A percentile compares a stretch with the other conserved stretches of the same genome.
Conservation (phyloP, 1,284 basidiomycete genomes). For the Golubevia pallescens region DNA sequence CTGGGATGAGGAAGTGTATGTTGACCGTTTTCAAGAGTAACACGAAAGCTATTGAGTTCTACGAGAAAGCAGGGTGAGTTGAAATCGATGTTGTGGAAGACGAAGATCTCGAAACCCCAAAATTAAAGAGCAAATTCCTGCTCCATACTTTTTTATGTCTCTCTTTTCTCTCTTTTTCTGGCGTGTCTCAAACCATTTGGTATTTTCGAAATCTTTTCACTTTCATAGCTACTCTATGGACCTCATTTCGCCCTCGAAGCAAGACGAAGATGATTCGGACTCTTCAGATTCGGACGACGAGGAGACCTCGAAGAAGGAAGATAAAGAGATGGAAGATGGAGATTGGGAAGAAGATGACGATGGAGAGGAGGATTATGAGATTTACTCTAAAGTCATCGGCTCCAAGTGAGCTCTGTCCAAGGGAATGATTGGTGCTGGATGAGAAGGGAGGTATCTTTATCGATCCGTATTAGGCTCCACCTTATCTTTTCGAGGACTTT, state of each 20-base stretch:
- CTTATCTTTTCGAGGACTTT: too few species aligned
- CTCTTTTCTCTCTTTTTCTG: background rate
- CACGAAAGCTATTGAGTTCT: constrained; percentile 1
- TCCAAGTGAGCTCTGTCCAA: too few species aligned
- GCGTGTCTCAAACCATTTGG: background rate
- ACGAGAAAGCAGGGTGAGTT: constrained; percentile 4
- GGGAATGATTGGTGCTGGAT: too few species aligned
- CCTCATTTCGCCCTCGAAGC: background rate
- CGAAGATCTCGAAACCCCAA: too few species aligned
- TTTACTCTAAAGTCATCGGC: background rate
- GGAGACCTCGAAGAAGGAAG: background rate
- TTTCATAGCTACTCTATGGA: background rate
- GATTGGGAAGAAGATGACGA: background rate
- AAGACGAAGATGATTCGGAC: background rate
- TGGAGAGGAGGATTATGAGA: background rate
- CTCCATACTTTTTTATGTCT: too few species aligned
- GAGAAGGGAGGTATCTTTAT: too few species aligned
- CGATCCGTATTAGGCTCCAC: too few species aligned
- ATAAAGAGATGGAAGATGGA: background rate
- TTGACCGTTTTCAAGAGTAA: constrained; percentile 6
- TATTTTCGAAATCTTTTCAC: background rate
- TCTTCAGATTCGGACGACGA: background rate
- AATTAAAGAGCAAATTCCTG: too few species aligned
- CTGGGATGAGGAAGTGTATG: constrained; percentile 8
- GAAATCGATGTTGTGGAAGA: too few species aligned